These are phyloP conservation scores for Xylariaceae sp. DNA, from an alignment of 2,329 filamentous ascomycete genomes.

Conservation along the genomic window DNA sequence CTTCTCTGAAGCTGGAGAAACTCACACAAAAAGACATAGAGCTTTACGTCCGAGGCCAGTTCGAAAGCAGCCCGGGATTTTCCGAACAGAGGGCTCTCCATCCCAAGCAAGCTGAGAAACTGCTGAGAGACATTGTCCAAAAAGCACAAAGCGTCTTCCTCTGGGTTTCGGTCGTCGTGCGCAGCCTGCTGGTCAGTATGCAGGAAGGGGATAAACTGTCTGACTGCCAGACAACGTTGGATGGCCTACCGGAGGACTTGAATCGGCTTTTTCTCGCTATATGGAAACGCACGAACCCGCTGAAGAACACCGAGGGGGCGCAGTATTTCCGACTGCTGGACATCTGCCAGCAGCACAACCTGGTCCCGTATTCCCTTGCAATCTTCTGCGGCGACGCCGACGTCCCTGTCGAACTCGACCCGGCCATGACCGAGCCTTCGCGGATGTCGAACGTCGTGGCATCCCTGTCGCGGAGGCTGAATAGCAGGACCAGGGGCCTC, in stretches of 20 bases:
- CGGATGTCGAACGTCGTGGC: background rate
- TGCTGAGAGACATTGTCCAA: background rate
- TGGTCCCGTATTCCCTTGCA: background rate
- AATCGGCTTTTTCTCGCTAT: background rate
- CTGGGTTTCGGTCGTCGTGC: slow-evolving; percentile 17
- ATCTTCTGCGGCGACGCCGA: background rate
- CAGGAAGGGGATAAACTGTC: slow-evolving; percentile 2
- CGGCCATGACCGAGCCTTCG: background rate
- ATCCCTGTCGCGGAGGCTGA: slow-evolving; percentile 1
- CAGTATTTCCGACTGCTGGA: background rate
- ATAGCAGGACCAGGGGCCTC: slow-evolving; percentile 4
- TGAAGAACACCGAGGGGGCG: background rate
- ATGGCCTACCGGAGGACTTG: slow-evolving; percentile 1
- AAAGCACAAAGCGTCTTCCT: slow-evolving; percentile 18
- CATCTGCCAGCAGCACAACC: background rate
- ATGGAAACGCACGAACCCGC: background rate
- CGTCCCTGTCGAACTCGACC: background rate
- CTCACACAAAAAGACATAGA: slow-evolving; percentile 22
- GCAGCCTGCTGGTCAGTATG: slow-evolving; percentile 1
- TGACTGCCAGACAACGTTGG: background rate
- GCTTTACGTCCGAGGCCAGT: slow-evolving; percentile 16
- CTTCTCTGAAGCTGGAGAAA: slow-evolving; percentile 20
- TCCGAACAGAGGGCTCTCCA: background rate
- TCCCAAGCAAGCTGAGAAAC: background rate
- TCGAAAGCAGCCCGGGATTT: slow-evolving; percentile 5